Base-by-base conservation (phyloP, 164 flowering plant species). In the Magnolia officinalis region DNA sequence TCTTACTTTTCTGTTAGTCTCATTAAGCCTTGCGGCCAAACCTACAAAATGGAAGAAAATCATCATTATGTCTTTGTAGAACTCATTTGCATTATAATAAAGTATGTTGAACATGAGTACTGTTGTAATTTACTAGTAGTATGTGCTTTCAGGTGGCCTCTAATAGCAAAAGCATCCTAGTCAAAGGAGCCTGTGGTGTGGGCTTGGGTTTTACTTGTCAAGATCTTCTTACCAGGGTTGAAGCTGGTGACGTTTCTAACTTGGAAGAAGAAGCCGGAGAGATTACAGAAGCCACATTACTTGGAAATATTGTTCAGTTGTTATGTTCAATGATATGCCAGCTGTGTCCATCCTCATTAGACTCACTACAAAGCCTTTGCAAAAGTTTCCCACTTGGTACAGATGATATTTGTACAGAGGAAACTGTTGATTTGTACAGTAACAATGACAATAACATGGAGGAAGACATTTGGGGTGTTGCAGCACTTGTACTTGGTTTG, bases 161-260 rank as follows among this genome's bases (percentile, higher is more conserved):
- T 76, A 55, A 73, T 67, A 90, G 91, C 85, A 94, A 83, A 86
- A 96, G 90, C 83, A 83, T 82, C 77, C 90, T 93, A 81, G 98
- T 96, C 50, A 94, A 86, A 89, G 99, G 99, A 82, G 97, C 98
- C 16, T 94, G 99, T 86, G 97, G 91, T 55, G 81, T 89, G 82
- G 98, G 94, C 74, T 84, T 96, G 81, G 99, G 99, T 63, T 87
- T 88, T 84, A 82, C 88, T 50, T 89, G 90, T 84, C 91, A 88
- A 80, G 87, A 83, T 82, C 92, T 94, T 80, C 87, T 92, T 81
- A 82, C 82, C 4, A 76, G 89, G 75, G 85, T 67, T 78, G 87
- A 80, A 81, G 78, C 76, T 80, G 81, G 70, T 65, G 88, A 81
- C 72, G 79, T 63, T 61, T 71, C 82, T 77, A 67, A 75, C 72